Evolutionary conservation across 805 yeast species (phyloP).

Genomic region (Priceomyces medius): DNA sequence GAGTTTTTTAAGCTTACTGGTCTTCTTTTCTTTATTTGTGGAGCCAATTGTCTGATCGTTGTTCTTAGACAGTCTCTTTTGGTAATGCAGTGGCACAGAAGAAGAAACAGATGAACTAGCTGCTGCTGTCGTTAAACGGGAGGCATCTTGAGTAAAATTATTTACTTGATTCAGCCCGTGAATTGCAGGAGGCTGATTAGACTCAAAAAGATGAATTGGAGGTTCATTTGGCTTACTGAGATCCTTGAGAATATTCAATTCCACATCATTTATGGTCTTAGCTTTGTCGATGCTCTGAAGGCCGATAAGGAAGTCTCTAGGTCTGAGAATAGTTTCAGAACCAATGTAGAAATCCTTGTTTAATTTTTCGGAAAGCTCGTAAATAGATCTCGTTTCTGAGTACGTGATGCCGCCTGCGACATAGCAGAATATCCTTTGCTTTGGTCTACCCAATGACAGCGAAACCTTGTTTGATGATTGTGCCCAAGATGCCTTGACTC

Average conservation of each 20-base stretch:
- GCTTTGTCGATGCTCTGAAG: slow-evolving; percentile 39
- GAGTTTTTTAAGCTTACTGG: slow-evolving; percentile 45
- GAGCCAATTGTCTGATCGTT: slow-evolving; percentile 2
- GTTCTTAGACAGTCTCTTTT: slow-evolving; percentile 14
- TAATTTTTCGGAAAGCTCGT: slow-evolving; percentile 60
- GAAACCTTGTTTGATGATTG: slow-evolving; percentile 29
- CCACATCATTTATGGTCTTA: slow-evolving; percentile 42
- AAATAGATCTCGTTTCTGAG: slow-evolving; percentile 73
- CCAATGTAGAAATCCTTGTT: slow-evolving; percentile 81
- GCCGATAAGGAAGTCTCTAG: slow-evolving; percentile 47
- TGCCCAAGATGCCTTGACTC: slow-evolving; percentile 79
- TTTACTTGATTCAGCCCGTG: slow-evolving; percentile 9
- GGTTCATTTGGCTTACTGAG: slow-evolving; percentile 32
- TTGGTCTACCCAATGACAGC: slow-evolving; percentile 17
- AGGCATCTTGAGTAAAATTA: background rate
- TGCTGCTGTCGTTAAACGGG: slow-evolving; percentile 3
- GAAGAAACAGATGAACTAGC: slow-evolving; percentile 1
- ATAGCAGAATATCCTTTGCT: slow-evolving; percentile 75
- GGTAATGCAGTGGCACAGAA: slow-evolving; percentile 26
- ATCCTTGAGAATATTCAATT: slow-evolving; percentile 32
- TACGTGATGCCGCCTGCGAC: slow-evolving; percentile 89
- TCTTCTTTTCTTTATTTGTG: slow-evolving; percentile 34
- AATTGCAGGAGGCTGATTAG: slow-evolving; percentile 21
- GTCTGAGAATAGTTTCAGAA: slow-evolving; percentile 68
- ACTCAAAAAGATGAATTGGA: slow-evolving; percentile 45